A percentile compares a stretch with the other conserved stretches of the same genome.
These are phyloP conservation scores for Trametes cubensis DNA, from an alignment of 768 basidiomycete species.

Conservation along the genomic window DNA sequence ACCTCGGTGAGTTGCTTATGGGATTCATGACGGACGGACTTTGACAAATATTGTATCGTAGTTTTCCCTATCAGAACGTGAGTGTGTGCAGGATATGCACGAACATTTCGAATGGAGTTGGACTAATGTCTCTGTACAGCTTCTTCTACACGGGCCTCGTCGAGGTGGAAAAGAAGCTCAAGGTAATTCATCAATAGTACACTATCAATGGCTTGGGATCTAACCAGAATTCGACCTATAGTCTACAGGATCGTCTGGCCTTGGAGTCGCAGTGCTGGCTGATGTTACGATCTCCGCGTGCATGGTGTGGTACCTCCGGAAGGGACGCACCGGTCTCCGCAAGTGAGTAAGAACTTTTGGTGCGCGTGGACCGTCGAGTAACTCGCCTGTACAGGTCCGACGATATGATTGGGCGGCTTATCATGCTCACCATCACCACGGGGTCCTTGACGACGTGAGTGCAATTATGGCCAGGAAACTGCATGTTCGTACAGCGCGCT, in stretches of 20 bases:
- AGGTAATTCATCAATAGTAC: not conserved
- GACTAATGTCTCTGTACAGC: not conserved
- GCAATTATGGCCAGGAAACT: too few species aligned
- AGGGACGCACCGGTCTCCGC: conserved; percentile 1
- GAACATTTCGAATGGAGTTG: too few species aligned
- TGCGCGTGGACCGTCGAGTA: not conserved
- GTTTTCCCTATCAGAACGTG: conserved; percentile 6
- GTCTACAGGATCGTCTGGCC: conserved; percentile 4
- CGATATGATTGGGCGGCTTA: conserved; percentile 8
- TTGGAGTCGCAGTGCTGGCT: conserved; percentile 6
- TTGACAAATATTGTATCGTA: not conserved
- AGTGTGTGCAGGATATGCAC: too few species aligned
- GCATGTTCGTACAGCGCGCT: too few species aligned
- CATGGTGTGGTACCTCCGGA: conserved; percentile 9
- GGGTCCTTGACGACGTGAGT: conserved; percentile 2
- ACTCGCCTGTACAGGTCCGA: not conserved
- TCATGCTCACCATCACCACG: conserved; percentile 6
- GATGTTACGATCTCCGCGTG: conserved; percentile 5
- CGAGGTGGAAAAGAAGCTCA: conserved; percentile 4
- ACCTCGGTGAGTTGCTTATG: not conserved
- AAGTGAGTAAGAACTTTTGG: too few species aligned
- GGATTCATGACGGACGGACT: not conserved
- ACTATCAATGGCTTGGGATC: not conserved
- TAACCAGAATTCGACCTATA: not conserved
- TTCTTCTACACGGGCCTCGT: conserved; percentile 5